Percentiles rank a stretch among this genome's conserved stretches.
Evolutionary conservation across 441 rosid genomes (phyloP).

Genomic region (Flueggea neowawraea): DNA sequence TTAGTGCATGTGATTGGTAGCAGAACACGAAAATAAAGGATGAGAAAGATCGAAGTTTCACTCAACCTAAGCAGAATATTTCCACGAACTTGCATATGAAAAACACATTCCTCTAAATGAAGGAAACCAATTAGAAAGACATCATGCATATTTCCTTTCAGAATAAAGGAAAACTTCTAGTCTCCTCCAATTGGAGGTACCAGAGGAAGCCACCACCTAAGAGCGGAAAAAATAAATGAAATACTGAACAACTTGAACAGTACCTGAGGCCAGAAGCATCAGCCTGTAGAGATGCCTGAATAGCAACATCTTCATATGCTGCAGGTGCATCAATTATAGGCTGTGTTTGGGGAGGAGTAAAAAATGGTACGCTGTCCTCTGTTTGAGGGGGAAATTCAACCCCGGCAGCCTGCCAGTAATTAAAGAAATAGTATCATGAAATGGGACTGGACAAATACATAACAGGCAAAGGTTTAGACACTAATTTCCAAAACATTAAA

Average conservation of each 20-base stretch:
- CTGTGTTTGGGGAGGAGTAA: slow-evolving; percentile 98
- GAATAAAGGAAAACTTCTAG: too few species aligned
- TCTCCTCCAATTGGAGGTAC: too few species aligned
- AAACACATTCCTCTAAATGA: too few species aligned
- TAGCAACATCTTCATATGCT: slow-evolving; percentile 81
- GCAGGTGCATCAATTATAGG: slow-evolving; percentile 51
- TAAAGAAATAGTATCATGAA: slow-evolving; percentile 1
- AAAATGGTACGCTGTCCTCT: slow-evolving; percentile 77
- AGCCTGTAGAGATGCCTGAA: slow-evolving; percentile 82
- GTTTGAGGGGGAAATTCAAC: slow-evolving; percentile 92
- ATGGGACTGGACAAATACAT: not conserved
- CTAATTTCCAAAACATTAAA: not conserved
- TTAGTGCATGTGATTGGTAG: too few species aligned
- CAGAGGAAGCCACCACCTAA: too few species aligned
- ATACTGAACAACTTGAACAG: slow-evolving; percentile 3
- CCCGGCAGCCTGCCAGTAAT: slow-evolving; percentile 67
- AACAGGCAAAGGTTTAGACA: not conserved
- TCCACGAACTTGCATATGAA: too few species aligned
- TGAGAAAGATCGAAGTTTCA: too few species aligned
- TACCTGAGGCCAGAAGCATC: slow-evolving; percentile 90
- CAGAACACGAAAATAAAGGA: too few species aligned
- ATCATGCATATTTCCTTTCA: too few species aligned
- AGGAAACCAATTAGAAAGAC: too few species aligned
- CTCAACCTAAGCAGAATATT: too few species aligned
- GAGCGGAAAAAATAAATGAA: slow-evolving; percentile 1